Percentiles rank a stretch among this genome's conserved stretches.
These are phyloP conservation scores for Somion occarium DNA, from an alignment of 1,284 basidiomycete species.

Conservation along the genomic window DNA sequence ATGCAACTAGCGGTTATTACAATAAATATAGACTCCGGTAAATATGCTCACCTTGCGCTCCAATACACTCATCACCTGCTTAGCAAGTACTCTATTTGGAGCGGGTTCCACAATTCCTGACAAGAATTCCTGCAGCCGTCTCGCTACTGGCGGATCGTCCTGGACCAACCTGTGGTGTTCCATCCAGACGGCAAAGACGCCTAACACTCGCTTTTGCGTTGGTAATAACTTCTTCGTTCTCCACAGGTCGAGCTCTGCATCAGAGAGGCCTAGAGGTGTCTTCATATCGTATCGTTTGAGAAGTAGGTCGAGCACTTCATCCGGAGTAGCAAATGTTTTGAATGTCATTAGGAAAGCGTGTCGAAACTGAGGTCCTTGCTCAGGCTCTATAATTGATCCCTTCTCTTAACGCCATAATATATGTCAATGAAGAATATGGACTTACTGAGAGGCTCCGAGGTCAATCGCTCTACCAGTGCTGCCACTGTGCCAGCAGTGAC, in stretches of 20 bases:
- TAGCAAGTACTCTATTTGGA: slow-evolving; percentile 41
- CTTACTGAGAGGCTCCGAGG: slow-evolving; percentile 53
- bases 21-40: neutral
- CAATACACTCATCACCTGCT: slow-evolving; percentile 46
- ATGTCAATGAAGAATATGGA: slow-evolving; percentile 7
- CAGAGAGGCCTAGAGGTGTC: slow-evolving; percentile 44
- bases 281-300: slow-evolving; percentile 58
- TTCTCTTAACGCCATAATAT: too few relatives aligned
- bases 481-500: slow-evolving; percentile 63
- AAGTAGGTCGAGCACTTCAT: slow-evolving; percentile 63
- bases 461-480: slow-evolving; percentile 68
- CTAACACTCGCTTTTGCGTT: slow-evolving; percentile 52
- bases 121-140: slow-evolving; percentile 53
- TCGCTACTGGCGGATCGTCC: slow-evolving; percentile 58
- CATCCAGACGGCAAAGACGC: slow-evolving; percentile 56
- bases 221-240: slow-evolving; percentile 53
- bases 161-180: slow-evolving; percentile 54
- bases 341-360: slow-evolving; percentile 76
- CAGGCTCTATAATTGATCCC: slow-evolving; percentile 39
- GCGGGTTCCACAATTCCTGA: slow-evolving; percentile 37
- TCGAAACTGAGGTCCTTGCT: slow-evolving; percentile 49
- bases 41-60: slow-evolving; percentile 45
- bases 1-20: slow-evolving; percentile 9
- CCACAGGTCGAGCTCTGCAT: slow-evolving; percentile 61
- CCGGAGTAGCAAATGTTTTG: slow-evolving; percentile 69